Conservation (phyloP, 1,284 basidiomycete genomes). For the Pseudozyma flocculosa region DNA sequence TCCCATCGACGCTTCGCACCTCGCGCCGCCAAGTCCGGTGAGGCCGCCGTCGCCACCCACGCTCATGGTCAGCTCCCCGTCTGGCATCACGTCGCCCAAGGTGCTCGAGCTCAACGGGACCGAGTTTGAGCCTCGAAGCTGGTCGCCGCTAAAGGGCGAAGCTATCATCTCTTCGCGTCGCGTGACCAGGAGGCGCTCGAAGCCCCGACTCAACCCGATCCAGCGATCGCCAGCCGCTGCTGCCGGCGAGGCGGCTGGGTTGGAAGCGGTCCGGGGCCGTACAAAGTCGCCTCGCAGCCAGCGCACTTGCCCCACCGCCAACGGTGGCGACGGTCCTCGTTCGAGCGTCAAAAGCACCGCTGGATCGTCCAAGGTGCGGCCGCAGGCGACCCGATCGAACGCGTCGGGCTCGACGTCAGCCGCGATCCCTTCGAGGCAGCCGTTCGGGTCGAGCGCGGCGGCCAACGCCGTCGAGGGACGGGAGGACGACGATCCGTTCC, state of each 20-base stretch:
- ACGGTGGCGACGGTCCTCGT: background rate
- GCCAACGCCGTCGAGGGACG: background rate
- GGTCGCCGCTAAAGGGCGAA: constrained; percentile 16
- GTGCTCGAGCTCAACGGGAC: constrained; percentile 18
- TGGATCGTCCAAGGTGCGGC: background rate
- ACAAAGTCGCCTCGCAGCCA: background rate
- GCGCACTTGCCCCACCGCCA: background rate
- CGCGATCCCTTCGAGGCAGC: constrained; percentile 1
- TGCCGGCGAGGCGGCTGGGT: too few species aligned
- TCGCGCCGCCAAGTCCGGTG: background rate
- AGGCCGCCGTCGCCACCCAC: constrained; percentile 23
- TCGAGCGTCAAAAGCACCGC: background rate
- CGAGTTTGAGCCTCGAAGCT: constrained; percentile 33
- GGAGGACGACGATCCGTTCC: constrained; percentile 14
- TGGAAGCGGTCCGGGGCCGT: background rate
- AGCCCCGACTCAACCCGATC: constrained; percentile 2
- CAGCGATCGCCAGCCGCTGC: background rate
- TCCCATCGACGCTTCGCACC: too few species aligned
- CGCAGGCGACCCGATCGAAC: background rate
- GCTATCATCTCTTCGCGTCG: constrained; percentile 19
- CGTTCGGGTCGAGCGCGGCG: background rate
- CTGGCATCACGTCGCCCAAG: constrained; percentile 32
- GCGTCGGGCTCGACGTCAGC: background rate
- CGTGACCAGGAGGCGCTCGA: constrained; percentile 16
- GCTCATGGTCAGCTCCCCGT: constrained; percentile 30